Base-by-base conservation (phyloP, 2,329 filamentous ascomycete species). In the Fusarium sp. region DNA sequence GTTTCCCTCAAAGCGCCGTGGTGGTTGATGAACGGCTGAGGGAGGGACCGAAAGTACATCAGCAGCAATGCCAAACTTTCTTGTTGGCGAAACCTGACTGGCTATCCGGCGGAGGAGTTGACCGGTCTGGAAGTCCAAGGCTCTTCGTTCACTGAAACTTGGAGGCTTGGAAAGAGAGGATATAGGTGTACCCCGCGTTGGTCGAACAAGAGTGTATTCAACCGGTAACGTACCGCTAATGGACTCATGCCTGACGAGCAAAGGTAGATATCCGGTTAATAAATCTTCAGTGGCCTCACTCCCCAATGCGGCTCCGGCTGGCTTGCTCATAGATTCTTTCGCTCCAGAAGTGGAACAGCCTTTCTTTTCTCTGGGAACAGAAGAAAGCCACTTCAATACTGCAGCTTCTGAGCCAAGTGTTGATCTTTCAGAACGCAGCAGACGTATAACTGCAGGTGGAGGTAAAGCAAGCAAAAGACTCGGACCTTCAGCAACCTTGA, bases 51-150 rank as follows among this genome's bases (percentile, higher is more conserved):
- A 60, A 59, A 74, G 57, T 12, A 77, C 70, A 48, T 75, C 76
- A 45, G 69, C 72, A 25, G 74, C 74, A 37, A 71, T 66, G 0
- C 86, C 86, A 59, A 88, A 89, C n/a, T 72, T 79, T 9, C 79
- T 79, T 3, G 81, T 83, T 12, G 84, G 84, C 2, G 85, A 84
- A 8, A 76, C 73, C 6, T 86, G 72, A 2, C 71, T 69, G 1
- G 83, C 83, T 7, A 88, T 79, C 7, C 75, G 77, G 5, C 84
- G 80, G 41, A 84, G 73, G 10, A 88, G 72, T 16, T 76, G 77
- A 8, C 86, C 86, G 37, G 79, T 78, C 59, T 88, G 84, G 58
- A 80, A 83, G 53, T 87, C 80, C 34, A 87, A 71, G 2, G 69
- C 55, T 26, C 64, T 75, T 18, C 79, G 79, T 62, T 85, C 81